Conservation (phyloP, 345 rosid species). For the Pistacia vera region DNA sequence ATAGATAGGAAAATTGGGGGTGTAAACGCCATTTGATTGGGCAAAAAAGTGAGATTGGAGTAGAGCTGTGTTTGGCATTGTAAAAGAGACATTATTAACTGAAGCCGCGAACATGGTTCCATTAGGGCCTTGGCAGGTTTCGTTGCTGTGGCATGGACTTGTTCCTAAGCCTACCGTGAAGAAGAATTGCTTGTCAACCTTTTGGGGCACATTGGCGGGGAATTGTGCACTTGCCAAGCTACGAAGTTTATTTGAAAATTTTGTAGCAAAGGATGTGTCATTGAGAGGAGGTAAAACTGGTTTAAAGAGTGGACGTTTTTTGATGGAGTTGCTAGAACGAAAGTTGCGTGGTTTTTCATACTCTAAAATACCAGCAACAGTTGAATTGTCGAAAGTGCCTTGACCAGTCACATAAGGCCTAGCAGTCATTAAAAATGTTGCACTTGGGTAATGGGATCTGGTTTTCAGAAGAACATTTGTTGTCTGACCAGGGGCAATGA, state of each 20-base stretch:
- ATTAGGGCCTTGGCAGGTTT: constrained; percentile 71
- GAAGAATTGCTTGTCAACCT: constrained; percentile 53
- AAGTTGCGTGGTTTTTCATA: constrained; percentile 27
- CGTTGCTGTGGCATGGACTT: constrained; percentile 51
- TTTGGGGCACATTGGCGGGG: constrained; percentile 63
- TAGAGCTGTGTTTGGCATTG: constrained; percentile 58
- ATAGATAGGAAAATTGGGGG: constrained; percentile 44
- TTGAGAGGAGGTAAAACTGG: constrained; percentile 58
- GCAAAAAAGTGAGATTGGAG: constrained; percentile 63
- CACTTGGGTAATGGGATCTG: constrained; percentile 39
- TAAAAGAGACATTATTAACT: constrained; percentile 57
- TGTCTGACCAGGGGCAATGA: constrained; percentile 52
- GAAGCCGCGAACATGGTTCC: constrained; percentile 63
- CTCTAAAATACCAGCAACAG: constrained; percentile 49
- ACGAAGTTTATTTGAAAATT: constrained; percentile 44
- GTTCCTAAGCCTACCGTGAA: constrained; percentile 70
- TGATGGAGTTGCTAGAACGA: constrained; percentile 29
- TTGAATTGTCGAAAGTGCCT: constrained; percentile 58
- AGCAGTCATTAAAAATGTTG: constrained; percentile 58
- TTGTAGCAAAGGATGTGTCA: constrained; percentile 56
- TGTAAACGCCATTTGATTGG: constrained; percentile 50
- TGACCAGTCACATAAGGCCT: constrained; percentile 68
- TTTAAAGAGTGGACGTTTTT: constrained; percentile 46
- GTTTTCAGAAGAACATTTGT: constrained; percentile 44
- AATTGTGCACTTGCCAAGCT: constrained; percentile 44